These are phyloP conservation scores for Stagonosporopsis tanaceti DNA, from an alignment of 2,329 filamentous ascomycete species.

Conservation along the genomic window DNA sequence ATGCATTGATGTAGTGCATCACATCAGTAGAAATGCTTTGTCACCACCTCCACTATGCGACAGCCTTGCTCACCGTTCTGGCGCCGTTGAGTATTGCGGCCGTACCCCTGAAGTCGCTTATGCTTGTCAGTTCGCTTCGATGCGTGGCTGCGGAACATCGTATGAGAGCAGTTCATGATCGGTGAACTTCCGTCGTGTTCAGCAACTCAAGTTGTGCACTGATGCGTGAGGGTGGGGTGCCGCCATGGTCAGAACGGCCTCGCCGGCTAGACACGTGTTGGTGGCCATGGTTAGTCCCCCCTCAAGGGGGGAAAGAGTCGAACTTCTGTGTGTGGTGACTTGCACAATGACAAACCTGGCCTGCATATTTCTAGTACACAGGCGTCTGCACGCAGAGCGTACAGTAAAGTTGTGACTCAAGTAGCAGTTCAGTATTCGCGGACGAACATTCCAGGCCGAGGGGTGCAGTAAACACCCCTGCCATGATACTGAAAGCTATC, in stretches of 20 bases:
- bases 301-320: constrained; percentile 1
- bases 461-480: not conserved
- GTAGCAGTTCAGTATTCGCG: not conserved
- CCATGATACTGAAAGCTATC: not conserved
- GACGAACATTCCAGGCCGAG: constrained; percentile 3
- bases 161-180: constrained; percentile 21
- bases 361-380: not conserved
- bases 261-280: constrained; percentile 12
- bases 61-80: constrained; percentile 18
- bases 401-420: constrained; percentile 2
- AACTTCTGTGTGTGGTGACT: not conserved
- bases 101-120: constrained; percentile 10
- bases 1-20: constrained; percentile 3
- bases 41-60: constrained; percentile 4
- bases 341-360: constrained; percentile 1
- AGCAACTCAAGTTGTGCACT: constrained; percentile 3
- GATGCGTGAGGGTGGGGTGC: constrained; percentile 7
- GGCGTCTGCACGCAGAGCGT: not conserved
- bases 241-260: constrained; percentile 5
- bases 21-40: constrained; percentile 6
- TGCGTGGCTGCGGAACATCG: constrained; percentile 15
- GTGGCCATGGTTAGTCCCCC: constrained; percentile 2
- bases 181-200: constrained; percentile 13
- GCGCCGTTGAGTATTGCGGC: constrained; percentile 4
- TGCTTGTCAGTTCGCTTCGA: constrained; percentile 15